phyloP scores from a whole-genome alignment of 352 stramenopile genomes.

The Pythium sp. region DNA sequence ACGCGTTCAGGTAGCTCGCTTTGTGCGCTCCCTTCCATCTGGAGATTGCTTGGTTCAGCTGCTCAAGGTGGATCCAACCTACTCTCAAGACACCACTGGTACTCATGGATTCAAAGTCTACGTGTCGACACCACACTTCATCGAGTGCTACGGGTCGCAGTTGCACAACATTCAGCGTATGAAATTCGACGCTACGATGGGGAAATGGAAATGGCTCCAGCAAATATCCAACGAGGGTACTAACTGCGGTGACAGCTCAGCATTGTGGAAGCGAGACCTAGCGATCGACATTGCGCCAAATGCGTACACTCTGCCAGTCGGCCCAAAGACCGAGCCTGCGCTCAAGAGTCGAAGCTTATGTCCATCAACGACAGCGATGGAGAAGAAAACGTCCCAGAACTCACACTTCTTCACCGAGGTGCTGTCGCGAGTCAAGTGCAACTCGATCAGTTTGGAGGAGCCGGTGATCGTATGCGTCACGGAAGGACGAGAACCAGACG shows the following conservation, averaged over 20 bases:
- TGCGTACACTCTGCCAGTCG: neutral
- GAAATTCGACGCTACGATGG: slow-evolving; percentile 20
- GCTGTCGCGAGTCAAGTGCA: slow-evolving; percentile 27
- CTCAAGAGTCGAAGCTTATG: slow-evolving; percentile 4
- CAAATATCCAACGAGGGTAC: neutral
- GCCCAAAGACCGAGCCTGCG: slow-evolving; percentile 2
- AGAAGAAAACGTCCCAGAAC: slow-evolving; percentile 9
- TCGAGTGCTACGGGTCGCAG: slow-evolving; percentile 36
- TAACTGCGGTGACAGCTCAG: neutral
- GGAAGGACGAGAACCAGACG: neutral
- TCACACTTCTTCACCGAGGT: slow-evolving; percentile 34
- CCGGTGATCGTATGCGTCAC: slow-evolving; percentile 6
- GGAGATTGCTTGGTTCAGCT: slow-evolving; percentile 40
- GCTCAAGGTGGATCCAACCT: slow-evolving; percentile 22
- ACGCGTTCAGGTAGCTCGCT: slow-evolving; percentile 36
- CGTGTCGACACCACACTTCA: slow-evolving; percentile 37
- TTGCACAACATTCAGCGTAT: slow-evolving; percentile 39
- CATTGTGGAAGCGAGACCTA: neutral
- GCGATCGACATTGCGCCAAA: slow-evolving; percentile 10
- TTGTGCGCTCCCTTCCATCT: slow-evolving; percentile 26
- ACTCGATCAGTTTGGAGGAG: slow-evolving; percentile 18
- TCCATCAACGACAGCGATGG: neutral
- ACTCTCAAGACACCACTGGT: slow-evolving; percentile 12
- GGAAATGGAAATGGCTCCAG: slow-evolving; percentile 27
- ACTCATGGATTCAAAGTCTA: slow-evolving; percentile 18